These are phyloP conservation scores for Lachancea waltii DNA, from an alignment of 805 yeast genomes.

Conservation along the genomic window DNA sequence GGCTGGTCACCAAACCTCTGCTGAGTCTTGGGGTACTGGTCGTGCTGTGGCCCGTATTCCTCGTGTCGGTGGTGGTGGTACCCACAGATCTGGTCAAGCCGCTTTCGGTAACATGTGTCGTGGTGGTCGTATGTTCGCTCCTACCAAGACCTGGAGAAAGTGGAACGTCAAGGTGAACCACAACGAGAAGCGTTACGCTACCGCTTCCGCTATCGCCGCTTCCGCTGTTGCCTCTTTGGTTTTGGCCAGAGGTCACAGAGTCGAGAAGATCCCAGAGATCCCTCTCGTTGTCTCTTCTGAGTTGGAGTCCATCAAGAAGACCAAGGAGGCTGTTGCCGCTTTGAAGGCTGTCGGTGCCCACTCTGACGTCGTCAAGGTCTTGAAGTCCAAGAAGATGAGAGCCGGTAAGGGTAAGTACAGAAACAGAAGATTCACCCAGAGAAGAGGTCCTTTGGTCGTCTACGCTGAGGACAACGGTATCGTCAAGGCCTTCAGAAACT, in stretches of 20 bases:
- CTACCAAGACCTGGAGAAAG: constrained; percentile 99
- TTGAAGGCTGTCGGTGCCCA: constrained; percentile 98
- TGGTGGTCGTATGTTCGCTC: constrained; percentile 99
- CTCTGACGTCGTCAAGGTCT: constrained; percentile 95
- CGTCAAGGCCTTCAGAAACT: constrained; percentile 98
- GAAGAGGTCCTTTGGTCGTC: constrained; percentile 99
- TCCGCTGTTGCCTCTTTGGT: constrained; percentile 97
- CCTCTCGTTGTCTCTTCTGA: constrained; percentile 96
- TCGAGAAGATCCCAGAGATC: constrained; percentile 95
- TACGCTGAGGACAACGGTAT: constrained; percentile 97
- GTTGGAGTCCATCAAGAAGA: constrained; percentile 86
- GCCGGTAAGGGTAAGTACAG: constrained; percentile 99
- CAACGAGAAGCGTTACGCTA: constrained; percentile 99
- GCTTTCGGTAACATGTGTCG: constrained; percentile 99
- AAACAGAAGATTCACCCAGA: constrained; percentile 99
- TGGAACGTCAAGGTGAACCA: constrained; percentile 99
- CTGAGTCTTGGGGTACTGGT: constrained; percentile 99
- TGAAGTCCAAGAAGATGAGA: constrained; percentile 97
- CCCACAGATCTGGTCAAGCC: constrained; percentile 99
- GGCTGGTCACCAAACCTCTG: constrained; percentile 99
- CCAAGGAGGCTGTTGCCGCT: constrained; percentile 98
- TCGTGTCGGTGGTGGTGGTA: constrained; percentile 99
- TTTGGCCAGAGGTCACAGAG: constrained; percentile 99
- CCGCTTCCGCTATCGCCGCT: constrained; percentile 99
- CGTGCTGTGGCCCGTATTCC: constrained; percentile 99